phyloP scores from a whole-genome alignment of 2,329 filamentous ascomycete genomes.

The Neospermospora avenae region DNA sequence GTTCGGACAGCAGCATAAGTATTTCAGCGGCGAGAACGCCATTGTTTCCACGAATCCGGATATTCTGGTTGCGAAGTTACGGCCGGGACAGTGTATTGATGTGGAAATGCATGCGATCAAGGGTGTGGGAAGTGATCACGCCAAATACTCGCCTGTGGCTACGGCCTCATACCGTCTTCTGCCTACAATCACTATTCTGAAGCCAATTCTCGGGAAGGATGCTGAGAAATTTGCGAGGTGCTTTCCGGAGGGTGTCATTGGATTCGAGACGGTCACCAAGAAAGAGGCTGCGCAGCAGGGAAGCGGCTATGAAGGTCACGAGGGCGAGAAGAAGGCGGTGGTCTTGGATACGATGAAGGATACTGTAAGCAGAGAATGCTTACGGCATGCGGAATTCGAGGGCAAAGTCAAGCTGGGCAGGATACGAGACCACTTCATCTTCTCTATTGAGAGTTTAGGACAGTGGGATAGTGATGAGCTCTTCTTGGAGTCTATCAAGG shows the following conservation, averaged over 20 bases:
- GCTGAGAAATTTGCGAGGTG: slow-evolving; percentile 87
- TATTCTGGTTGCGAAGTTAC: slow-evolving; percentile 90
- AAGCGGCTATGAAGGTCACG: slow-evolving; percentile 68
- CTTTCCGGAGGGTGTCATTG: slow-evolving; percentile 87
- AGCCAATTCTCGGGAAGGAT: slow-evolving; percentile 81
- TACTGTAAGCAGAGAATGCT: slow-evolving; percentile 88
- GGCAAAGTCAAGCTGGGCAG: slow-evolving; percentile 93
- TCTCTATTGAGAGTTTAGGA: slow-evolving; percentile 88
- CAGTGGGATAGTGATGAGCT: slow-evolving; percentile 93
- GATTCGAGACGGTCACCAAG: slow-evolving; percentile 66
- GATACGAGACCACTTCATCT: slow-evolving; percentile 94
- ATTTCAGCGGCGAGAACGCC: slow-evolving; percentile 64
- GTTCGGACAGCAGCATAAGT: slow-evolving; percentile 66
- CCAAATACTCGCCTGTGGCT: slow-evolving; percentile 95
- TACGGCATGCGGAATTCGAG: slow-evolving; percentile 90
- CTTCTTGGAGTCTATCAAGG: slow-evolving; percentile 83
- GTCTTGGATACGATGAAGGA: slow-evolving; percentile 88
- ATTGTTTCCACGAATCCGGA: slow-evolving; percentile 83
- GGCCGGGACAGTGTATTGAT: slow-evolving; percentile 83
- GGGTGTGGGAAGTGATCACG: slow-evolving; percentile 88
- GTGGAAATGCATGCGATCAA: slow-evolving; percentile 92
- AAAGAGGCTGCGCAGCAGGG: slow-evolving; percentile 59
- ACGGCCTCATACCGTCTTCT: slow-evolving; percentile 91
- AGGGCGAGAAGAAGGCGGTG: slow-evolving; percentile 82
- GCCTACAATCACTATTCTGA: slow-evolving; percentile 78